A percentile compares a stretch with the other conserved stretches of the same genome.
phyloP scores from a whole-genome alignment of 2,329 filamentous ascomycete genomes.

The Sporothrix humicola region DNA sequence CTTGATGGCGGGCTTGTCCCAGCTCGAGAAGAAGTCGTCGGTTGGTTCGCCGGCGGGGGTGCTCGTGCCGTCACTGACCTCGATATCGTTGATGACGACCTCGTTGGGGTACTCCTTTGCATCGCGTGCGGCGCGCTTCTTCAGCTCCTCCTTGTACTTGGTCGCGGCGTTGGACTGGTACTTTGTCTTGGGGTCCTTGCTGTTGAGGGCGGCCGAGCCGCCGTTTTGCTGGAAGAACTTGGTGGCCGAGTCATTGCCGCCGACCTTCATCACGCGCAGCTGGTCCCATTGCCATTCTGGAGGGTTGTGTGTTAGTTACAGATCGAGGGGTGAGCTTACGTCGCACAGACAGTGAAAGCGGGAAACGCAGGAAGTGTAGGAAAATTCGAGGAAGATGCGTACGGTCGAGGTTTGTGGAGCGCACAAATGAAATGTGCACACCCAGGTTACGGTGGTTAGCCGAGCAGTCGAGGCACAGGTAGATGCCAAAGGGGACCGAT shows the following conservation, averaged over 20 bases:
- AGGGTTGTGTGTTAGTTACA: neutral
- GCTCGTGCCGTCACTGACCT: slow-evolving; percentile 63
- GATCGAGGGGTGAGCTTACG: no score
- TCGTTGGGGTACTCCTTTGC: slow-evolving; percentile 86
- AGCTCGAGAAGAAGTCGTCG: slow-evolving; percentile 98
- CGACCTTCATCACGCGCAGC: slow-evolving; percentile 95
- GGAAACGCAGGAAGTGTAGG: neutral
- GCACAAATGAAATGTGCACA: slow-evolving; percentile 98
- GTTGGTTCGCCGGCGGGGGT: slow-evolving; percentile 82
- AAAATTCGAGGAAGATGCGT: slow-evolving; percentile 43
- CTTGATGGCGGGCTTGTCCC: slow-evolving; percentile 98
- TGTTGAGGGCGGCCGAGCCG: slow-evolving; percentile 88
- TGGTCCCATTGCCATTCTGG: slow-evolving; percentile 99
- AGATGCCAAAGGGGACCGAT: slow-evolving; percentile 93
- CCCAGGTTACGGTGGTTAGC: slow-evolving; percentile 96
- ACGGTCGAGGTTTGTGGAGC: slow-evolving; percentile 98
- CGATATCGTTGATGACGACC: slow-evolving; percentile 80
- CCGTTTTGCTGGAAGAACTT: slow-evolving; percentile 98
- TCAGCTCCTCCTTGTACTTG: slow-evolving; percentile 98
- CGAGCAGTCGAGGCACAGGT: slow-evolving; percentile 96
- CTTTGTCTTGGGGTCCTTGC: slow-evolving; percentile 96
- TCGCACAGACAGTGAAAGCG: neutral
- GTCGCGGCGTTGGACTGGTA: slow-evolving; percentile 91
- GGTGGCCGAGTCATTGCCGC: slow-evolving; percentile 95
- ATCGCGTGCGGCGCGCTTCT: slow-evolving; percentile 81